phyloP scores from a whole-genome alignment of 2,329 filamentous ascomycete species.

The Acarospora socialis region DNA sequence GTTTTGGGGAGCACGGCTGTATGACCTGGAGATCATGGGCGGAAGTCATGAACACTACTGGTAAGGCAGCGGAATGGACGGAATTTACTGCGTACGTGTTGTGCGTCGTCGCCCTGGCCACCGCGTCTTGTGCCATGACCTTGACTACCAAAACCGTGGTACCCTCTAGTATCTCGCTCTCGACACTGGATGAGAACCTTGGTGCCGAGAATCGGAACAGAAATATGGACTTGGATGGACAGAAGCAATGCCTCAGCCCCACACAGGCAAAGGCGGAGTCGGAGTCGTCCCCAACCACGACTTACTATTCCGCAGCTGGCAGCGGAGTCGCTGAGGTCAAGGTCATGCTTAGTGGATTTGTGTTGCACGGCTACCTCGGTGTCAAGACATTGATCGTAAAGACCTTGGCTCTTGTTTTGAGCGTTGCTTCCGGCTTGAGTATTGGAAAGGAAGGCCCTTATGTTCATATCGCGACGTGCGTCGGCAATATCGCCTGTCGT shows the following conservation, averaged over 20 bases:
- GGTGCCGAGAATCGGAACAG: constrained; percentile 46
- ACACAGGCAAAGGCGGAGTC: constrained; percentile 23
- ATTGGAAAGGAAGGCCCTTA: constrained; percentile 92
- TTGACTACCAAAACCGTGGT: constrained; percentile 88
- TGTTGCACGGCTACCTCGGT: constrained; percentile 88
- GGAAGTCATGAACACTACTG: constrained; percentile 30
- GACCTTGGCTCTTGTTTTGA: constrained; percentile 66
- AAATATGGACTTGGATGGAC: constrained; percentile 30
- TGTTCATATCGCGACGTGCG: constrained; percentile 91
- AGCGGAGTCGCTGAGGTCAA: constrained; percentile 95
- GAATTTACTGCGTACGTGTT: constrained; percentile 65
- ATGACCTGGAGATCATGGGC: constrained; percentile 51
- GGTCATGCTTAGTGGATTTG: constrained; percentile 94
- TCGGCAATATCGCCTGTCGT: constrained; percentile 89
- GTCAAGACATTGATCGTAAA: constrained; percentile 78
- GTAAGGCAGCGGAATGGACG: constrained; percentile 37
- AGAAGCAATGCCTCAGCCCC: constrained; percentile 27
- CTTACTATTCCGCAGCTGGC: constrained; percentile 90
- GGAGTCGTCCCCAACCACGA: constrained; percentile 40
- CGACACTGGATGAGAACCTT: constrained; percentile 85
- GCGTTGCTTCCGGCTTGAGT: constrained; percentile 82
- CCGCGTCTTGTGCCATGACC: constrained; percentile 63
- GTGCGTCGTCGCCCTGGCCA: constrained; percentile 55
- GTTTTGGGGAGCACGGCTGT: constrained; percentile 40
- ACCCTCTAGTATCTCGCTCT: constrained; percentile 71